Percentiles rank a stretch among this genome's conserved stretches.
Evolutionary conservation across 2,329 filamentous ascomycete genomes (phyloP).

Genomic region (Purpureocillium lavendulum): DNA sequence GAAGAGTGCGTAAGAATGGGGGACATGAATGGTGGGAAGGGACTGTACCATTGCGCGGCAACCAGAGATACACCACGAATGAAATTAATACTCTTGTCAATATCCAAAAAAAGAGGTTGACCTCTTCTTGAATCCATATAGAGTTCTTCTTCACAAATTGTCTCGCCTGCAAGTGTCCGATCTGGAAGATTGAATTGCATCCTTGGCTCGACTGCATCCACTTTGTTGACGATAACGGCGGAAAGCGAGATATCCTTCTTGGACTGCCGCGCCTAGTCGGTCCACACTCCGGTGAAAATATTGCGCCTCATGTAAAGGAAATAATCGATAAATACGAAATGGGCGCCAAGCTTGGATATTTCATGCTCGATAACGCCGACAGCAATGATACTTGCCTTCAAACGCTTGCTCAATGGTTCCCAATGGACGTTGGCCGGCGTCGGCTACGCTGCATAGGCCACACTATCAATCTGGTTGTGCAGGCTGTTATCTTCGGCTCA

Average conservation of each 20-base stretch:
- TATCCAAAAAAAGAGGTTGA: too few species aligned
- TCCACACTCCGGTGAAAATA: conserved; percentile 1
- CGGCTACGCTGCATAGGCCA: background rate
- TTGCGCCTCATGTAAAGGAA: background rate
- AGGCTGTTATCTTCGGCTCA: too few species aligned
- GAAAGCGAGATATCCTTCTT: background rate
- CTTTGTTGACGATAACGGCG: background rate
- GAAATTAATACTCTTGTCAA: too few species aligned
- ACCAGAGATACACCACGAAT: too few species aligned
- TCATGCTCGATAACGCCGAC: background rate
- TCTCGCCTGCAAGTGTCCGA: too few species aligned
- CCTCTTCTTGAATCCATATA: too few species aligned
- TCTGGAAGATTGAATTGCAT: too few species aligned
- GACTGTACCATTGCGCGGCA: too few species aligned
- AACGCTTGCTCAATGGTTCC: background rate
- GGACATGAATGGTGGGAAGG: too few species aligned
- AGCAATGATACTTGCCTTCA: conserved; percentile 1
- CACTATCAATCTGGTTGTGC: background rate
- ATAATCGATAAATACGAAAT: conserved; percentile 2
- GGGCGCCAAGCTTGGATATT: conserved; percentile 1
- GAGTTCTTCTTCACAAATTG: too few species aligned
- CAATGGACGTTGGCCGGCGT: too few species aligned
- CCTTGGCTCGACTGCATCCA: too few species aligned
- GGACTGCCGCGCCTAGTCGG: background rate
- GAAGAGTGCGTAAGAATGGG: background rate